phyloP scores from a whole-genome alignment of 2,329 filamentous ascomycete genomes.

The Orbilia brochopaga region DNA sequence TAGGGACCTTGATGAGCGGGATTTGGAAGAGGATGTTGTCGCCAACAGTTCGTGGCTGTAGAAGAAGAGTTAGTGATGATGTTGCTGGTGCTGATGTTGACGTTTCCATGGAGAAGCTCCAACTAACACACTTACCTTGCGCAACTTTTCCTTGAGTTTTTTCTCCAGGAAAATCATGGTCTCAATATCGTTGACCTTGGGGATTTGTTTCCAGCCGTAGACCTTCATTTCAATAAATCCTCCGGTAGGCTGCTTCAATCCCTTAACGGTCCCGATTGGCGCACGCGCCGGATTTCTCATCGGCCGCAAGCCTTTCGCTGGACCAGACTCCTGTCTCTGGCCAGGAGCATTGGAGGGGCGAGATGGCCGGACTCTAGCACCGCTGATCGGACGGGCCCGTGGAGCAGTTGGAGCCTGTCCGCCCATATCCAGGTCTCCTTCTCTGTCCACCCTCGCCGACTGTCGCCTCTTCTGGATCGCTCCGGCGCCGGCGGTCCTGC shows the following conservation, averaged over 20 bases:
- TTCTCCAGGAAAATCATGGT: constrained; percentile 54
- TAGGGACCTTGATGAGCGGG: constrained; percentile 68
- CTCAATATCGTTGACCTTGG: constrained; percentile 52
- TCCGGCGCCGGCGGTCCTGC: constrained; percentile 25
- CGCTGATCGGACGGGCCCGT: constrained; percentile 32
- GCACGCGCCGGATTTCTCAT: constrained; percentile 30
- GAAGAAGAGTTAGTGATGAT: constrained; percentile 57
- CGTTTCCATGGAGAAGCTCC: constrained; percentile 58
- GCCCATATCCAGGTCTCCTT: constrained; percentile 47
- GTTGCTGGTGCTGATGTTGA: constrained; percentile 58
- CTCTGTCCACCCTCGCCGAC: constrained; percentile 30
- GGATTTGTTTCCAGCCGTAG: constrained; percentile 53
- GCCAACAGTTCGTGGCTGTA: constrained; percentile 73
- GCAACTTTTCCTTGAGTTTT: constrained; percentile 65
- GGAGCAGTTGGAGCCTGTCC: constrained; percentile 38
- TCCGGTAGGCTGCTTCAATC: constrained; percentile 69
- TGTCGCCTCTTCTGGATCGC: constrained; percentile 35
- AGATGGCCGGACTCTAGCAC: constrained; percentile 10
- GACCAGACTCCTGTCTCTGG: constrained; percentile 32
- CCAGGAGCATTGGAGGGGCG: constrained; percentile 19
- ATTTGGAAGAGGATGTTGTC: constrained; percentile 73
- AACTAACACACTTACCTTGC: constrained; percentile 72
- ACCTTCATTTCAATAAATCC: constrained; percentile 56
- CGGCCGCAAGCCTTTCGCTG: constrained; percentile 28
- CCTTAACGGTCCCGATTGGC: constrained; percentile 68